Conservation (phyloP, 73 alveolate genomes). For the Paramecium primaurelia region DNA sequence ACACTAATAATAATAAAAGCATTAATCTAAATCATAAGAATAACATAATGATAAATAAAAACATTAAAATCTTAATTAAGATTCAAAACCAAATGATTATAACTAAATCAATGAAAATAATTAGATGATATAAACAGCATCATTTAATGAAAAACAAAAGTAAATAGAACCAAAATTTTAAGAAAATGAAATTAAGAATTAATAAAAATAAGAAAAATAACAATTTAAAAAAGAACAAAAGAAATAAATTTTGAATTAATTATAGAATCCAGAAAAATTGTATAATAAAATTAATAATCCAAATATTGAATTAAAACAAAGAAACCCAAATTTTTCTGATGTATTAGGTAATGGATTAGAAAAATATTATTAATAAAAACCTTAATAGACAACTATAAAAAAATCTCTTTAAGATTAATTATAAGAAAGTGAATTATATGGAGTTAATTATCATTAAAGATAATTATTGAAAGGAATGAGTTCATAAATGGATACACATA, state of each 20-base stretch:
- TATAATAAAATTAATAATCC: conserved; percentile 18
- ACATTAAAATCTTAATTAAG: neutral
- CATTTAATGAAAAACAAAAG: neutral
- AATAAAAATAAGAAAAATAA: neutral
- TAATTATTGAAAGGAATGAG: conserved; percentile 14
- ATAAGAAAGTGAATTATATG: conserved; percentile 20
- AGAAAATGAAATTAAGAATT: neutral
- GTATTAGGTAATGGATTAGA: conserved; percentile 16
- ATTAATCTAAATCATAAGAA: neutral
- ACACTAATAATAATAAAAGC: neutral
- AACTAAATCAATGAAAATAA: neutral
- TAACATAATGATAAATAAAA: neutral
- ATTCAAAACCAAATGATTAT: neutral
- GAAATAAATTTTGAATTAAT: neutral
- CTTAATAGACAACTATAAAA: neutral
- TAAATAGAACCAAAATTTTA: neutral
- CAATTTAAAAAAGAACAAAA: neutral
- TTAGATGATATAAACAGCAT: neutral
- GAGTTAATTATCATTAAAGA: neutral
- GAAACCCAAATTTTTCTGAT: conserved; percentile 7
- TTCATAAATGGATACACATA: conserved; percentile 38
- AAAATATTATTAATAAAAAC: neutral
- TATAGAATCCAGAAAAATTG: neutral
- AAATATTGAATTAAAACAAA: neutral
- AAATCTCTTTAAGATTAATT: neutral